Conservation (phyloP, 139 green algal species). For the Auxenochlorella pyrenoidosa region DNA sequence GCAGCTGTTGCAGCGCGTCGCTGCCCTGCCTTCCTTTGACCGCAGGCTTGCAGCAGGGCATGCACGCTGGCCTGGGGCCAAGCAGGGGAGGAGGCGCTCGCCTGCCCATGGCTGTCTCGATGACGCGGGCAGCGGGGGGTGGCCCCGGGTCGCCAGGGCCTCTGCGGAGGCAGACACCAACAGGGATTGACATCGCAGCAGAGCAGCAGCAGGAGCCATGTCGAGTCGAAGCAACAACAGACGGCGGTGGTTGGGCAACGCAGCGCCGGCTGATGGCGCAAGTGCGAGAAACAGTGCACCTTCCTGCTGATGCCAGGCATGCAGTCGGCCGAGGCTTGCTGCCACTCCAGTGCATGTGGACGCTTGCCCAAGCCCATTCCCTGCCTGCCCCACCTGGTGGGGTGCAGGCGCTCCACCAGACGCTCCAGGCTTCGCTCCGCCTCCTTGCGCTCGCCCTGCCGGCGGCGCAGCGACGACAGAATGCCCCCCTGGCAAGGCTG, state of each 20-base stretch:
- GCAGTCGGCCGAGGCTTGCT: not conserved
- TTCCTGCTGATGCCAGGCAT: not conserved
- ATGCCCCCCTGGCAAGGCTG: not conserved
- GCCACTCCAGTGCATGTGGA: not conserved
- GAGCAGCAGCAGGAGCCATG: not conserved
- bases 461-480: not conserved
- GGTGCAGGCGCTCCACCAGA: not conserved
- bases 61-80: not conserved
- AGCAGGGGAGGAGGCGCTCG: not conserved
- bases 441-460: not conserved
- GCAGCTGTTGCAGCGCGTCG: too few species aligned
- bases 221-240: too few species aligned
- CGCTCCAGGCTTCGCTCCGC: not conserved
- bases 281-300: not conserved
- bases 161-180: not conserved
- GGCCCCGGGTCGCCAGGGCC: not conserved
- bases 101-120: slow-evolving; percentile 11
- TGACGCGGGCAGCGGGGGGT: not conserved
- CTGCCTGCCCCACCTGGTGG: not conserved
- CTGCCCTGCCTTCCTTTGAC: too few species aligned
- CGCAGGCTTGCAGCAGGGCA: not conserved
- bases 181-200: not conserved
- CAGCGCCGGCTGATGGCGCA: too few species aligned
- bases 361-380: not conserved
- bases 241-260: too few species aligned